Evolutionary conservation across 768 basidiomycete genomes (phyloP).

Genomic region (Ramaria sp.): DNA sequence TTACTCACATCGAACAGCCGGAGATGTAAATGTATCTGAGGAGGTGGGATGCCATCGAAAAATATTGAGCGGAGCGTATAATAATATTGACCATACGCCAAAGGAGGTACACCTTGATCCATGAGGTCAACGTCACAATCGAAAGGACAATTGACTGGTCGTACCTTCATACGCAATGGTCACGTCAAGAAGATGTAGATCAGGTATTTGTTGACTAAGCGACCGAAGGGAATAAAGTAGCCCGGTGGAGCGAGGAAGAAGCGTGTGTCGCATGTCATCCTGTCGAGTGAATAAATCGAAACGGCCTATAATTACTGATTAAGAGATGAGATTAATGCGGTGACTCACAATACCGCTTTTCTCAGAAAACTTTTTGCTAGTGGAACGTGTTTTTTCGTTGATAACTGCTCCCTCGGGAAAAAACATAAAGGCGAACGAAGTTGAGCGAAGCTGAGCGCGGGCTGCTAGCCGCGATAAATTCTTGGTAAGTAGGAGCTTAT

Average conservation of each 20-base stretch:
- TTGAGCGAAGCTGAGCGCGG: conserved; percentile 54
- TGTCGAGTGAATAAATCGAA: conserved; percentile 20
- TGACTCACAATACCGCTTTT: conserved; percentile 76
- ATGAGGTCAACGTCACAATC: not conserved
- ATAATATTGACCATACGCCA: conserved; percentile 76
- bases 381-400: conserved; percentile 72
- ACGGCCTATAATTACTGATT: not conserved
- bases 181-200: conserved; percentile 73
- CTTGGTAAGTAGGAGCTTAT: conserved; percentile 53
- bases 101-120: conserved; percentile 55
- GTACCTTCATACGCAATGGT: conserved; percentile 87
- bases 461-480: conserved; percentile 60
- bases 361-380: conserved; percentile 80
- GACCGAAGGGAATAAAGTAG: conserved; percentile 77
- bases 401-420: conserved; percentile 97
- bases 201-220: conserved; percentile 64
- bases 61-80: conserved; percentile 90
- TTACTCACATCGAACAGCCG: conserved; percentile 59
- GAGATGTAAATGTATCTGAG: conserved; percentile 78
- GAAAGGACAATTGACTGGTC: conserved; percentile 4
- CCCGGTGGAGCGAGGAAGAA: conserved; percentile 90
- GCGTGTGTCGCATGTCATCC: conserved; percentile 69
- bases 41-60: conserved; percentile 69
- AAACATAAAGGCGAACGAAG: conserved; percentile 70
- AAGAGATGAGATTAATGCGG: not conserved